Conservation (phyloP, 1,284 basidiomycete species). For the Malassezia obtusa region DNA sequence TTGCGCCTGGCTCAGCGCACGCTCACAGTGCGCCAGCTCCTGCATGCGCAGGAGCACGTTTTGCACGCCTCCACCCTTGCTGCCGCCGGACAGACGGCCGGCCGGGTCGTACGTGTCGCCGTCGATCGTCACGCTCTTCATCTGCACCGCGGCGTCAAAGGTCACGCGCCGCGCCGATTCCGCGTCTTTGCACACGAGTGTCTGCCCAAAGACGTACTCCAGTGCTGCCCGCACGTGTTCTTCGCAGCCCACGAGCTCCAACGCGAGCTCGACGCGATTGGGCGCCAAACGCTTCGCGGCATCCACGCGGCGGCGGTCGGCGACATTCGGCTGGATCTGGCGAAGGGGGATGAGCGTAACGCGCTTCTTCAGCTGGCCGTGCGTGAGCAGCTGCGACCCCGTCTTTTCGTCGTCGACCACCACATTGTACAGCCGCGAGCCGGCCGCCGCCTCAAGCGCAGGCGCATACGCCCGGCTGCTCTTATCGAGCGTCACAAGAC, state of each 20-base stretch:
- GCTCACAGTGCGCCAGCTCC: conserved; percentile 60
- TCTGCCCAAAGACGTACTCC: conserved; percentile 86
- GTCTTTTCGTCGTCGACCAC: conserved; percentile 75
- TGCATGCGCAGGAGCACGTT: conserved; percentile 78
- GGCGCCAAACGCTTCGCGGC: conserved; percentile 64
- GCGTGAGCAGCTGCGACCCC: conserved; percentile 72
- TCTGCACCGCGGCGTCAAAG: conserved; percentile 63
- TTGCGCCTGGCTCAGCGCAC: conserved; percentile 56
- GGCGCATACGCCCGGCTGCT: conserved; percentile 64
- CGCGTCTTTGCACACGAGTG: conserved; percentile 81
- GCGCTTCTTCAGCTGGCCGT: conserved; percentile 74
- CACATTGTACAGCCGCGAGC: conserved; percentile 76
- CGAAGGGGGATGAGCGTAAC: conserved; percentile 89
- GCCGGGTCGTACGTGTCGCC: conserved; percentile 96
- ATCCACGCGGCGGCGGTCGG: conserved; percentile 65
- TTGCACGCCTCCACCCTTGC: conserved; percentile 61
- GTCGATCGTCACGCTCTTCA: conserved; percentile 80
- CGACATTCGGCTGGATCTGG: conserved; percentile 68
- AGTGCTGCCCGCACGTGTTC: conserved; percentile 78
- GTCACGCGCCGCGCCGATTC: conserved; percentile 80
- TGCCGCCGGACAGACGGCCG: conserved; percentile 84
- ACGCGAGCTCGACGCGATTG: conserved; percentile 72
- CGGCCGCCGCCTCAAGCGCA: conserved; percentile 86
- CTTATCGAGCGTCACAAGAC: conserved; percentile 65
- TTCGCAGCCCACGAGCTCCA: conserved; percentile 77